phyloP scores from a whole-genome alignment of 352 stramenopile species.

The Pythium biforme region DNA sequence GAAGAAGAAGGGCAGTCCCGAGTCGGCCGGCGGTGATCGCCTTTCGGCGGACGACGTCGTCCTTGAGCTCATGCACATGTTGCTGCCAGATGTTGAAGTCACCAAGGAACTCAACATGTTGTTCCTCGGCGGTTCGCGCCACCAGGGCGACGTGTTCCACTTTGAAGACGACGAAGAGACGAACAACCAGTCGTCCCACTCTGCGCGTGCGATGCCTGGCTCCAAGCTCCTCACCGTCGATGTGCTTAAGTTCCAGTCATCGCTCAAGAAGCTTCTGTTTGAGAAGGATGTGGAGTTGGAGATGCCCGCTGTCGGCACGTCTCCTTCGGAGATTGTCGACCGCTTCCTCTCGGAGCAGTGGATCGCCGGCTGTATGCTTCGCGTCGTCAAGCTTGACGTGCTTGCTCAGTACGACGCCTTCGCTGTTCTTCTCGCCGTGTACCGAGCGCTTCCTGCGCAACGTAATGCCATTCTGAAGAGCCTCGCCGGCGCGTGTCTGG shows the following conservation, averaged over 20 bases:
- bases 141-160: conserved; percentile 60
- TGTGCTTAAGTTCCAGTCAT: conserved; percentile 61
- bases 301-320: conserved; percentile 24
- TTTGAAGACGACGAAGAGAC: conserved; percentile 64
- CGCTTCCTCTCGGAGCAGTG: conserved; percentile 49
- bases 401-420: conserved; percentile 63
- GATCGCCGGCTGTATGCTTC: conserved; percentile 45
- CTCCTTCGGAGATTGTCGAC: conserved; percentile 36
- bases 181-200: conserved; percentile 23
- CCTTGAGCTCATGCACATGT: conserved; percentile 68
- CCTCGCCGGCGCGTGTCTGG: conserved; percentile 39
- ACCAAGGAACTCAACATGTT: conserved; percentile 76
- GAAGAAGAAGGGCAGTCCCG: conserved; percentile 35
- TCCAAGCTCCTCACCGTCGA: conserved; percentile 46
- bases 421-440: conserved; percentile 54
- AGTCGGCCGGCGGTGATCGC: conserved; percentile 27
- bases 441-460: conserved; percentile 35
- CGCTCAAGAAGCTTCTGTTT: conserved; percentile 55
- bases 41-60: conserved; percentile 64
- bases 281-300: conserved; percentile 25
- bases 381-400: conserved; percentile 52
- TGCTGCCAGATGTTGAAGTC: conserved; percentile 74
- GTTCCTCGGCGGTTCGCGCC: conserved; percentile 44
- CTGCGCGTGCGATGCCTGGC: not conserved
- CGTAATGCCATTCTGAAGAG: conserved; percentile 40